Evolutionary conservation across 345 rosid species (phyloP), one percentile per base, ranked within the genome.

Genomic region (Eucalyptus pumila): DNA sequence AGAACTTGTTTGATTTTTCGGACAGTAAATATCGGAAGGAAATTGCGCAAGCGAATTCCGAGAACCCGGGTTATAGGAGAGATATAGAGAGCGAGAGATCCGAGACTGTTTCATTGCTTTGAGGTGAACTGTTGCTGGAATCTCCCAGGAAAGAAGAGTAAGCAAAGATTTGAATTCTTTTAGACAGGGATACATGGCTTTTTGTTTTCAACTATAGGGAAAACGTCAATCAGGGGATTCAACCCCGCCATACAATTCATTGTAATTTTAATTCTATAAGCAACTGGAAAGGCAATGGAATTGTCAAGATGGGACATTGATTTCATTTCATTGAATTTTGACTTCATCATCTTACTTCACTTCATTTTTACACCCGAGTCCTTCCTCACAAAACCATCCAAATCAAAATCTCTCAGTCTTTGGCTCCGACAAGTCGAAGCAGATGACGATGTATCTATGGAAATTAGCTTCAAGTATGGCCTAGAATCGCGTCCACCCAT

Each of bases 361-460:
- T 72, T 72, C 76, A n/a, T 14, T 65, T 65, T 65, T 65, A n/a
- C 76, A 65, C 1, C 11, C 6, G 2, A 65, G 21, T 65, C 40
- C 76, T n/a, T 14, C 9, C 11, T 14, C 21, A 0, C 16, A 65
- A 65, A 65, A 65, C 40, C 19, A 14, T 65, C 40, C 76, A 62
- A 62, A 62, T 62, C 69, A 62, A 27, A 62, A 62, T 27, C 32
- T 11, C 67, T 27, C 7, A 1, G 16, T 27, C 34, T 62, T 62
- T 60, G 4, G 32, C 69, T 3, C 3, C n/a, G 0, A 8, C 69
- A 27, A 62, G 62, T 62, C 4, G 3, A 62, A 62, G 69, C 32
- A 19, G 26, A 52, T 0, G 15, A 3, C 8, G 2, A 62, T 30
- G 15, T 27, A 27, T 27, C 32, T 0, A 60, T 60, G 32, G 69